Base-by-base conservation (phyloP, 176 grass and related monocot genomes). In the Cenchrus americanus region DNA sequence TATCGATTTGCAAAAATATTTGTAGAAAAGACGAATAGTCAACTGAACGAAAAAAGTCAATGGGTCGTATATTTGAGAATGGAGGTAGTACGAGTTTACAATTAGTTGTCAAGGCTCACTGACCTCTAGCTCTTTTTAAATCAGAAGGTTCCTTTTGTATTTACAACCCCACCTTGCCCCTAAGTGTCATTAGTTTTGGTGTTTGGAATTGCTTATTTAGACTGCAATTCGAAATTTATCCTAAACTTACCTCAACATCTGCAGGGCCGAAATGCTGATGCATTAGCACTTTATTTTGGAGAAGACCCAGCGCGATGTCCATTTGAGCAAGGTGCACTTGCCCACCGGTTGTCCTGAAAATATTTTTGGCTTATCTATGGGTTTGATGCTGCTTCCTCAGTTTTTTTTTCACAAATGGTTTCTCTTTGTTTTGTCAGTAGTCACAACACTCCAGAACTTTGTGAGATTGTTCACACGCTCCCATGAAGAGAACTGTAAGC, bases 201-300 rank as follows among this genome's bases (percentile, higher is more conserved):
- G 21, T 5, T n/a, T 14, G 5, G 30, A 79, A 59, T 52, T n/a
- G 53, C 48, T 79, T 52, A 79, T 73, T 73, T 14, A 4, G n/a
- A 14, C 6, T 66, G 67, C 5, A 80, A 34, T 43, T 66, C 12
- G 30, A 71, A 49, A 15, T 49, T 71, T 47, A 24, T 71, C 46
- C 23, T 72, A 50, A 72, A 22, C 69, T 61, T 72, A 65, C 26
- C 70, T 81, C 22, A 7, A 73, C 32, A 69, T 76, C 83, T 82
- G 70, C 85, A 99, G 96, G 96, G 96, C 61, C 85, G 96, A 64
- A 99, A 99, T 87, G 96, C 93, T 24, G 96, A 99, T 90, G 96
- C 93, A 85, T 84, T 99, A 61, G 96, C 96, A 71, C 93, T 93
- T 79, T 99, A 99, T 92, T 99, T 99, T 92, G 96, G 96, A 81